Base-by-base conservation (phyloP, 805 yeast species). In the Metschnikowia picachoensis region DNA sequence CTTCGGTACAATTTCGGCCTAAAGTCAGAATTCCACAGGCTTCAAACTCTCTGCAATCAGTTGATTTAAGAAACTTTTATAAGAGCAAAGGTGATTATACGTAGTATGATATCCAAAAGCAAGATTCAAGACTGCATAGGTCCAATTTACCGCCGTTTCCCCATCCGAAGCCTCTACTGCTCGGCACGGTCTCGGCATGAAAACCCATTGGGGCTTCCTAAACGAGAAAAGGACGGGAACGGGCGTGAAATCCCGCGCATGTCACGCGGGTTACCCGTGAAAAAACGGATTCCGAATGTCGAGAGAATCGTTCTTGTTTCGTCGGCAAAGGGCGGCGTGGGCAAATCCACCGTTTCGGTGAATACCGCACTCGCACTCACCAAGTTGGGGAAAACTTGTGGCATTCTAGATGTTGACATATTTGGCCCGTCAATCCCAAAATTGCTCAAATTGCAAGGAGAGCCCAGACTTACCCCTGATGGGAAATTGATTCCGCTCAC, bases 391-490 rank as follows among this genome's bases (percentile, higher is more conserved):
- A 66, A 77, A 36, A 73, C 73, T 16, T 82, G 80, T 1, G 96
- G 95, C 0, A 59, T 88, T 2, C 67, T 88, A 11, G 96, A 88
- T 59, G 86, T 85, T 0, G 96, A 88, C 60, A 73, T 88, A 8
- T 88, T 87, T 65, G 96, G 96, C 0, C 96, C 96, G 0, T 84
- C 91, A 2, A 65, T 88, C 6, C 96, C 96, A 0, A 80, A 79
- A 49, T 68, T 88, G 51, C 70, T 88, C 67, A 77, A 77, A n/a
- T 68, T 88, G 8, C 53, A 67, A 1, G 90, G 91, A 0, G 92
- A 85, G 55, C 94, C 95, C 1, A 59, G 85, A 27, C 58, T 84
- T 11, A 65, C 79, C 0, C 60, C 57, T 2, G 52, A 55, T 2
- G 87, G 89, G 0, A 75, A 76, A 53, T 66, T 87, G 3, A 59